phyloP scores from a whole-genome alignment of 2,329 filamentous ascomycete species.

The Endoconidiophora polonica region DNA sequence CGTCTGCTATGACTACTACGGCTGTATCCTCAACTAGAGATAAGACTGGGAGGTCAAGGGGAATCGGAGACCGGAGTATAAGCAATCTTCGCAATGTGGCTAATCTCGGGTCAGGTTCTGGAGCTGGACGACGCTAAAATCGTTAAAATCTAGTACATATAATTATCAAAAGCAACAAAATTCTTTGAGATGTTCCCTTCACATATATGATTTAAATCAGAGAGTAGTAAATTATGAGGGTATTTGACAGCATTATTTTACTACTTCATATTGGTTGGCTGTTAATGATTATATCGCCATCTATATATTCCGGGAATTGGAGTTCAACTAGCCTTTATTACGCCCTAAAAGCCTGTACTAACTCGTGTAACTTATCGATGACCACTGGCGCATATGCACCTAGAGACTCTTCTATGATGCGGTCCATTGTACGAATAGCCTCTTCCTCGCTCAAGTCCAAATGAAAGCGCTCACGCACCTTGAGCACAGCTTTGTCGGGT shows the following conservation, averaged over 20 bases:
- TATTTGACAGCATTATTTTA: too few relatives aligned
- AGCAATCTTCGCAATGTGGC: neutral
- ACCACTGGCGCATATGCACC: constrained; percentile 83
- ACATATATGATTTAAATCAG: too few relatives aligned
- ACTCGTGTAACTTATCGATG: constrained; percentile 85
- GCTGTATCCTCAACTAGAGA: too few relatives aligned
- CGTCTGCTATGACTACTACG: too few relatives aligned
- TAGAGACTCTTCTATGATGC: constrained; percentile 77
- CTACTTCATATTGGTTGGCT: too few relatives aligned
- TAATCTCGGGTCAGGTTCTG: neutral
- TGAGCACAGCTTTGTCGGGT: constrained; percentile 83
- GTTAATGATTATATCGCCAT: neutral
- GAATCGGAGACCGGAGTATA: neutral
- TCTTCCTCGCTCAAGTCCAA: constrained; percentile 85
- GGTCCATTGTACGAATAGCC: constrained; percentile 72
- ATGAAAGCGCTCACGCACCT: constrained; percentile 89
- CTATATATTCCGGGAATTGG: neutral
- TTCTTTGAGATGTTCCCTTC: too few relatives aligned
- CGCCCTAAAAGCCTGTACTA: constrained; percentile 81
- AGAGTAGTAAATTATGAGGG: too few relatives aligned
- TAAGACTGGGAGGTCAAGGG: too few relatives aligned
- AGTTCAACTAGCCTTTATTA: constrained; percentile 18
- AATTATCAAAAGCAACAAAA: too few relatives aligned
- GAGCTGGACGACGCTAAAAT: neutral
- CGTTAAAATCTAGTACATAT: too few relatives aligned